phyloP scores from a whole-genome alignment of 768 basidiomycete genomes.

The Strobilomyces dryophilus region DNA sequence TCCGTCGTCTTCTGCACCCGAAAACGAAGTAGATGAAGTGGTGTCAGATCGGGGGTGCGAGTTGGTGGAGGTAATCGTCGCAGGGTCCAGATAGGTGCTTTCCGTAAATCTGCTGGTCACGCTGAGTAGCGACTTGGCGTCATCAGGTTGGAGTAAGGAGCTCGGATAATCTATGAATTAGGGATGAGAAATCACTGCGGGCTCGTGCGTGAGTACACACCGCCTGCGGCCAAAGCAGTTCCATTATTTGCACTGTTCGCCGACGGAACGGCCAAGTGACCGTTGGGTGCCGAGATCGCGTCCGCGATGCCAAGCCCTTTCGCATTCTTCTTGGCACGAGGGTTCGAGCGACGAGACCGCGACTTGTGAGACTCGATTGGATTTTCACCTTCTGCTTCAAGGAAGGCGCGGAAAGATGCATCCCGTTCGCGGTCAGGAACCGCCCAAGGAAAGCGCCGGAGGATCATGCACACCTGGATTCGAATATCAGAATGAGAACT shows the following conservation, averaged over 20 bases:
- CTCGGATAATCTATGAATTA: constrained; percentile 11
- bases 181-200: not conserved
- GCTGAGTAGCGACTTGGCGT: constrained; percentile 27
- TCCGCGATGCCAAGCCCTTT: not conserved
- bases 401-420: constrained; percentile 86
- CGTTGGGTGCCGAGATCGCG: not conserved
- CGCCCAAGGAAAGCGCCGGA: constrained; percentile 98
- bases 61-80: constrained; percentile 16
- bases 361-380: constrained; percentile 32
- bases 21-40: constrained; percentile 13
- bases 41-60: constrained; percentile 20
- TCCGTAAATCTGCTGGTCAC: constrained; percentile 26
- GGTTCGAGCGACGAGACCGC: constrained; percentile 10
- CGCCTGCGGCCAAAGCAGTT: constrained; percentile 12
- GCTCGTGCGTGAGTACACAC: constrained; percentile 16
- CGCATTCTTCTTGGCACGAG: constrained; percentile 6
- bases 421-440: constrained; percentile 94
- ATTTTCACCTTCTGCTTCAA: constrained; percentile 87
- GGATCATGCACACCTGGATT: constrained; percentile 74
- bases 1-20: constrained; percentile 20
- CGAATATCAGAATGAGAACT: constrained; percentile 7
- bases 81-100: constrained; percentile 25
- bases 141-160: constrained; percentile 17
- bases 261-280: constrained; percentile 3
- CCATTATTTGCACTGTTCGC: constrained; percentile 1